These are phyloP conservation scores for Dothideomycetidae sp. DNA, from an alignment of 2,329 filamentous ascomycete species.

Conservation along the genomic window DNA sequence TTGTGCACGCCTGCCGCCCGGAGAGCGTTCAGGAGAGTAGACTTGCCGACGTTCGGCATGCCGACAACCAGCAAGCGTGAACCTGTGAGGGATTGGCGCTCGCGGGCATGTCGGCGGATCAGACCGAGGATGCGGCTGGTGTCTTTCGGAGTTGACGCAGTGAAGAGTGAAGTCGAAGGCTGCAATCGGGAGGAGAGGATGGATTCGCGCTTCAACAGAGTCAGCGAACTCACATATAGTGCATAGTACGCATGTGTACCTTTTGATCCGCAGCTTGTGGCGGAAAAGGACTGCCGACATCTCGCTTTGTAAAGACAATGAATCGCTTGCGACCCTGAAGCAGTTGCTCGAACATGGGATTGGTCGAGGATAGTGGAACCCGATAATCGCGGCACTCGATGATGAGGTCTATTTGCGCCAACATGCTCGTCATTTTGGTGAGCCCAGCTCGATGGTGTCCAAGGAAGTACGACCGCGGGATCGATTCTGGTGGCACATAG, in stretches of 20 bases:
- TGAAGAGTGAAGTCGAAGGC: slow-evolving; percentile 5
- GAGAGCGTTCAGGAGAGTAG: slow-evolving; percentile 78
- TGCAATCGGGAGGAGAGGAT: slow-evolving; percentile 3
- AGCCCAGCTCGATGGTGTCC: slow-evolving; percentile 81
- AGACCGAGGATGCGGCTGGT: slow-evolving; percentile 35
- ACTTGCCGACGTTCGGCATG: slow-evolving; percentile 97
- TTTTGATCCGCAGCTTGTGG: slow-evolving; percentile 3
- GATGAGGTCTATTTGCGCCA: slow-evolving; percentile 71
- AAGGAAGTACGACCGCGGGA: slow-evolving; percentile 83
- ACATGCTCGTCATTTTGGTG: slow-evolving; percentile 63
- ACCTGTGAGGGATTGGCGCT: slow-evolving; percentile 54
- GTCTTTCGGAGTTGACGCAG: slow-evolving; percentile 22
- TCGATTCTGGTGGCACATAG: slow-evolving; percentile 59
- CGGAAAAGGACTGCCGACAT: slow-evolving; percentile 42
- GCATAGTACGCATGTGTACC: not conserved
- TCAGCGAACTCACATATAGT: not conserved
- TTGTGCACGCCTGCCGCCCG: slow-evolving; percentile 52
- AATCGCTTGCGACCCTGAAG: slow-evolving; percentile 55
- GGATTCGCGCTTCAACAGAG: slow-evolving; percentile 3
- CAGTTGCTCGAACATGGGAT: slow-evolving; percentile 72
- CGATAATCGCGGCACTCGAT: slow-evolving; percentile 92
- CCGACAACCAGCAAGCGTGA: slow-evolving; percentile 77
- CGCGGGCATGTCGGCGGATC: slow-evolving; percentile 37
- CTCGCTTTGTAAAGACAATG: slow-evolving; percentile 82
- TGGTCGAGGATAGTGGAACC: slow-evolving; percentile 75